Conservation (phyloP, 2,329 filamentous ascomycete genomes). For the Cladophialophora bantiana region DNA sequence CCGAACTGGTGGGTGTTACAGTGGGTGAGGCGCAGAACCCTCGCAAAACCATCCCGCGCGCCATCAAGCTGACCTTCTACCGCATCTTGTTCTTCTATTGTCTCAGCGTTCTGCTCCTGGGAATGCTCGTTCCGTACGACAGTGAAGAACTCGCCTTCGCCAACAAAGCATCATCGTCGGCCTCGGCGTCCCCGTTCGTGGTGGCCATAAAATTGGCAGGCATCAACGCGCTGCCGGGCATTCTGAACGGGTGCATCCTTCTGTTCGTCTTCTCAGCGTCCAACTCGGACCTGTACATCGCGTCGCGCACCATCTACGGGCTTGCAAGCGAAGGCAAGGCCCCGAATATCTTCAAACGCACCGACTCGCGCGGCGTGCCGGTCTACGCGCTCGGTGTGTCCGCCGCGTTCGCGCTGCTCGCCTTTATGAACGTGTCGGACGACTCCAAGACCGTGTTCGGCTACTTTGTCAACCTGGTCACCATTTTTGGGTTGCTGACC, state of each 20-base stretch:
- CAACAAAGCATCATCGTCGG: slow-evolving; percentile 49
- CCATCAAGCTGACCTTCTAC: slow-evolving; percentile 81
- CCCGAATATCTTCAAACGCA: slow-evolving; percentile 73
- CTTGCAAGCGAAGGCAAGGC: slow-evolving; percentile 75
- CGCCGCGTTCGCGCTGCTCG: slow-evolving; percentile 68
- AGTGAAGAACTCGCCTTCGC: slow-evolving; percentile 67
- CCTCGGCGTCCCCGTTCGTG: slow-evolving; percentile 68
- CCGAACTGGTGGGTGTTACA: slow-evolving; percentile 78
- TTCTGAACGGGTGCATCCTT: slow-evolving; percentile 65
- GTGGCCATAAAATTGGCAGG: slow-evolving; percentile 66
- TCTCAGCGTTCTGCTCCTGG: slow-evolving; percentile 74
- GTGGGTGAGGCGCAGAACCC: slow-evolving; percentile 82
- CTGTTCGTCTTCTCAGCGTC: slow-evolving; percentile 65
- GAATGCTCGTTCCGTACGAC: slow-evolving; percentile 79
- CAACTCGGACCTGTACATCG: slow-evolving; percentile 64
- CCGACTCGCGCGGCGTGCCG: slow-evolving; percentile 74
- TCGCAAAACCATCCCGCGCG: slow-evolving; percentile 75
- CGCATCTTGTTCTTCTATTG: slow-evolving; percentile 84
- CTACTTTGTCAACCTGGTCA: slow-evolving; percentile 73
- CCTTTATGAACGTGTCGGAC: slow-evolving; percentile 70
- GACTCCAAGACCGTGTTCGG: slow-evolving; percentile 65
- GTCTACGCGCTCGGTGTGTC: slow-evolving; percentile 69
- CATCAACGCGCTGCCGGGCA: slow-evolving; percentile 61
- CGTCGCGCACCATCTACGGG: slow-evolving; percentile 67
- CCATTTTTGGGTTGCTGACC: slow-evolving; percentile 69